Evolutionary conservation across 805 yeast genomes (phyloP).

Genomic region (Nakazawaea anatomiae): DNA sequence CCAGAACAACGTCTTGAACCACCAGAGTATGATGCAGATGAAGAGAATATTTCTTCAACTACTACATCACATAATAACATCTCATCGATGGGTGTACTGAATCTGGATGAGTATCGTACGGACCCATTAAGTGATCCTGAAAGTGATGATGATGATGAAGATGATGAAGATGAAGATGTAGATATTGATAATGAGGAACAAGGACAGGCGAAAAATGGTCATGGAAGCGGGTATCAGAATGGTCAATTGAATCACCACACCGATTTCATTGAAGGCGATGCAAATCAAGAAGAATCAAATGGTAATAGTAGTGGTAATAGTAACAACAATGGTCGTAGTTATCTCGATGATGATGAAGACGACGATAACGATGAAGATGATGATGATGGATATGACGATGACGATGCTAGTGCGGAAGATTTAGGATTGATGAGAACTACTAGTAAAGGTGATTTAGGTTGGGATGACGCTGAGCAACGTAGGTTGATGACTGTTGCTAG

Average conservation of each 20-base stretch:
- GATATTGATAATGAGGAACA: too few species aligned
- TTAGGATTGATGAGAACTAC: slow-evolving; percentile 10
- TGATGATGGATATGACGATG: slow-evolving; percentile 3
- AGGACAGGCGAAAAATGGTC: too few species aligned
- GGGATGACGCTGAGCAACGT: slow-evolving; percentile 11
- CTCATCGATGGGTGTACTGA: too few species aligned
- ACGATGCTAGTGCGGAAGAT: slow-evolving; percentile 5
- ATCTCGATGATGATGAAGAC: not conserved
- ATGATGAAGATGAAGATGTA: too few species aligned
- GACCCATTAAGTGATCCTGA: slow-evolving; percentile 9
- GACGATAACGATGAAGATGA: slow-evolving; percentile 1
- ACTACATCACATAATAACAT: not conserved
- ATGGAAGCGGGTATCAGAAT: too few species aligned
- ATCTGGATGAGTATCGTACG: slow-evolving; percentile 2
- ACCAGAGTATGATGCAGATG: not conserved
- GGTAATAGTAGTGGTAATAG: not conserved
- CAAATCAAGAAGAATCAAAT: too few species aligned
- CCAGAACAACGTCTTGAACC: not conserved
- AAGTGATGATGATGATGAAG: not conserved
- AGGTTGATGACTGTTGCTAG: slow-evolving; percentile 9
- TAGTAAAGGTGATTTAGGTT: slow-evolving; percentile 9
- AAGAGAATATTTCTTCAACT: not conserved
- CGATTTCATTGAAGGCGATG: too few species aligned
- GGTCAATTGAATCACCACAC: too few species aligned
- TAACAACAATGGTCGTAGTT: not conserved